Conservation (phyloP, 2,329 filamentous ascomycete species). For the Fusarium oxysporum region DNA sequence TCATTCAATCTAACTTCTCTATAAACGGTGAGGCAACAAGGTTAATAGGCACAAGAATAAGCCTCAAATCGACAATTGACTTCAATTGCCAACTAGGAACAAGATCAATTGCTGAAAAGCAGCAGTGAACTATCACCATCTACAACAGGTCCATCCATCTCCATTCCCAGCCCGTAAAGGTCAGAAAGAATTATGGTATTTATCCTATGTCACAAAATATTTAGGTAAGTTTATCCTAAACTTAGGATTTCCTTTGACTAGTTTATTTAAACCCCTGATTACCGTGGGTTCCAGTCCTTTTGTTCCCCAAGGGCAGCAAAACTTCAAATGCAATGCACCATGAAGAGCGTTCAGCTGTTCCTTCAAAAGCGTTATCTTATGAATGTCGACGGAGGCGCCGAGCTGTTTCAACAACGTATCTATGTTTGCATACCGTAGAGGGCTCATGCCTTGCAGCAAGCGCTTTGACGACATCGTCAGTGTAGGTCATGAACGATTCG, state of each 20-base stretch:
- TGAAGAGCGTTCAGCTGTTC: not conserved
- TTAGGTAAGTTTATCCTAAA: not conserved
- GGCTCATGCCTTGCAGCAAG: not conserved
- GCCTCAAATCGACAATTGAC: not conserved
- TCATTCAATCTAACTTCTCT: not conserved
- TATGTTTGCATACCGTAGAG: not conserved
- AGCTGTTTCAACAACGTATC: not conserved
- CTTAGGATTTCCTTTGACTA: too few relatives aligned
- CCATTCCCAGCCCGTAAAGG: too few relatives aligned
- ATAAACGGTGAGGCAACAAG: not conserved
- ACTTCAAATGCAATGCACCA: accelerated
- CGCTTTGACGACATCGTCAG: not conserved
- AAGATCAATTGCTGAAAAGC: not conserved
- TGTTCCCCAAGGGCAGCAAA: accelerated
- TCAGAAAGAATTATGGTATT: too few relatives aligned
- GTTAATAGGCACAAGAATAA: not conserved
- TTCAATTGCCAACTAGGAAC: not conserved
- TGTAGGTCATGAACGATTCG: not conserved
- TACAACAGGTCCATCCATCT: not conserved
- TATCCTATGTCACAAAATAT: too few relatives aligned
- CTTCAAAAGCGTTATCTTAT: not conserved
- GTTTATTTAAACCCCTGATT: not conserved
- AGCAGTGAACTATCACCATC: too few relatives aligned
- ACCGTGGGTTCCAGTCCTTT: not conserved
- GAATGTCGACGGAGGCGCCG: not conserved